Evolutionary conservation across 495 filamentous ascomycete genomes (phyloP), one percentile per base, ranked within the genome.

Genomic region (Delitschia confertaspora): DNA sequence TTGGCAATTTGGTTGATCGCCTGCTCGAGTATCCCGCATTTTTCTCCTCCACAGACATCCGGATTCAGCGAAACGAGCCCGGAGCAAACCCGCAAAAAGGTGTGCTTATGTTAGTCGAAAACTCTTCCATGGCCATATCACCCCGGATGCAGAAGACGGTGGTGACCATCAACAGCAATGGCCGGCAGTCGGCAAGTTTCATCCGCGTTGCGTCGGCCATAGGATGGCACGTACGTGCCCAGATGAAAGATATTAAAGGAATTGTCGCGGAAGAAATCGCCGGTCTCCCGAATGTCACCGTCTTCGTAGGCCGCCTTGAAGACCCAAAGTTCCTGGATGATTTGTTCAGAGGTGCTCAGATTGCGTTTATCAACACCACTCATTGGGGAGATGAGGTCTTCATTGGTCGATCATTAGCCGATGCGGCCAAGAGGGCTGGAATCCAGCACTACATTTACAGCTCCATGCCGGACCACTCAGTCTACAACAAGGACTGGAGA

Each of bases 351-450:
- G 85, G 84, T 51, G 85, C 85, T 16, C 78, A 88, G 44, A 69
- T 88, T 26, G 91, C 91, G 43, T 98, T 95, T 63, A 88, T 96
- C 71, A 98, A 98, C 66, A 98, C 91, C 21, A 89, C 87, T n/a
- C 93, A 89, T 47, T 89, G 88, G 69, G 93, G 91, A 23, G 88
- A 96, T 59, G 91, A 98, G 69, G 73, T 88, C 32, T 79, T 76
- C 7, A 89, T 95, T 49, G 91, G 91, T 25, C 75, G 82, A 49
- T 80, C 81, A 0, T 68, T 95, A 30, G 91, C 91, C 27, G 83
- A 95, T 59, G 88, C 87, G 13, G 91, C 91, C 26, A 91, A 89
- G 57, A 76, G 71, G 53, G 82, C 83, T 35, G 80, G 84, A 11
- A 76, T 98, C 41, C 73, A 82, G 52, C 91, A 96, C 60, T 95